phyloP scores from a whole-genome alignment of 2,329 filamentous ascomycete species.

The Fusarium algeriense region DNA sequence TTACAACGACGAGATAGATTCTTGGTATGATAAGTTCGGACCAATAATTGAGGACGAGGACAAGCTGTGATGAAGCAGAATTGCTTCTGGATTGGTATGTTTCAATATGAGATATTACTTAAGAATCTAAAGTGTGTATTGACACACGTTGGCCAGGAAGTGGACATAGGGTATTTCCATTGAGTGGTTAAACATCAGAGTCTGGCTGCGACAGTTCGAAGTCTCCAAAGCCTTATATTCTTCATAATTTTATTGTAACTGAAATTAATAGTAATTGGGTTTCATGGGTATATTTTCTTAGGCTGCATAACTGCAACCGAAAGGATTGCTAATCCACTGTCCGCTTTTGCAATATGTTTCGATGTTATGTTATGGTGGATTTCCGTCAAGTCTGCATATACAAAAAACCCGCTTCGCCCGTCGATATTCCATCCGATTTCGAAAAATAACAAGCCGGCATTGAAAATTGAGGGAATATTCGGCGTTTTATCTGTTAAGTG shows the following conservation, averaged over 20 bases:
- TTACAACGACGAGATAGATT: not conserved
- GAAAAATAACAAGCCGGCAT: not conserved
- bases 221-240: not conserved
- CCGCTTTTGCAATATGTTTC: slow-evolving; percentile 39
- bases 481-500: not conserved
- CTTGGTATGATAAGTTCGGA: not conserved
- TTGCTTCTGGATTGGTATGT: not conserved
- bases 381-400: slow-evolving; percentile 11
- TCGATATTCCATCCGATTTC: not conserved
- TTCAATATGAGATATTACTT: not conserved
- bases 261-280: not conserved
- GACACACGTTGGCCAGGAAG: not conserved
- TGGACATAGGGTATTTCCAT: not conserved
- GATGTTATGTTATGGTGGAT: slow-evolving; percentile 32
- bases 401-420: slow-evolving; percentile 8
- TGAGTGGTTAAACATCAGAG: not conserved
- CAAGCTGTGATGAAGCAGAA: not conserved
- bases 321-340: not conserved
- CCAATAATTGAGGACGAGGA: not conserved
- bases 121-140: not conserved
- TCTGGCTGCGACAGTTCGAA: not conserved
- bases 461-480: not conserved
- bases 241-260: not conserved
- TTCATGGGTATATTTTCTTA: not conserved
- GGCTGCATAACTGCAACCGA: no score